Evolutionary conservation across 768 basidiomycete species (phyloP).

Genomic region (Leccinum boreale): DNA sequence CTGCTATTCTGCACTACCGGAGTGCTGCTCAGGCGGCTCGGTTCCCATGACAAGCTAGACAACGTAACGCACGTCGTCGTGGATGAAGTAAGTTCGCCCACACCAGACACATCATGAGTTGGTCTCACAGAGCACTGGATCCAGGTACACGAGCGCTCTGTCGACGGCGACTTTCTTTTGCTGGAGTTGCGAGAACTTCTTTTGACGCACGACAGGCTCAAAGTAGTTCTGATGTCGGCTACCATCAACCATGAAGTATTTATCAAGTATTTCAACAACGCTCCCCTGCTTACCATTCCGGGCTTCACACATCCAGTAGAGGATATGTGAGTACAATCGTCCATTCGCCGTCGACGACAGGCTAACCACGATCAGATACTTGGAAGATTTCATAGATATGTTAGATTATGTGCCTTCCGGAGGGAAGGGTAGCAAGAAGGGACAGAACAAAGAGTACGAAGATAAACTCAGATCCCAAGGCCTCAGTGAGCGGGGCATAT

Average conservation of each 20-base stretch:
- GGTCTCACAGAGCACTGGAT: not conserved
- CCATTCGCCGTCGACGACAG: not conserved
- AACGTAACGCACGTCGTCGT: conserved; percentile 83
- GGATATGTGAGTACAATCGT: conserved; percentile 51
- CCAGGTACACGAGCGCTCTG: conserved; percentile 87
- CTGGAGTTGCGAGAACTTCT: conserved; percentile 80
- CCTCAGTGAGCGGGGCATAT: conserved; percentile 47
- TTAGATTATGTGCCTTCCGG: conserved; percentile 54
- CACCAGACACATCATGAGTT: not conserved
- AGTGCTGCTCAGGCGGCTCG: conserved; percentile 78
- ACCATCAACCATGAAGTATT: conserved; percentile 92
- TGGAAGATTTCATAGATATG: conserved; percentile 71
- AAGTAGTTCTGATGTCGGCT: conserved; percentile 89
- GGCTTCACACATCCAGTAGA: conserved; percentile 77
- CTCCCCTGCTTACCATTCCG: conserved; percentile 81
- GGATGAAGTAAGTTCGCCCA: conserved; percentile 65
- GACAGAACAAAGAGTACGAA: conserved; percentile 38
- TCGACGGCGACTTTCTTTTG: conserved; percentile 87
- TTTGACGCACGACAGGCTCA: conserved; percentile 58
- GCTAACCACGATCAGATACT: conserved; percentile 50
- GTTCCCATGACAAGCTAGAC: conserved; percentile 66
- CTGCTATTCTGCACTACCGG: conserved; percentile 92
- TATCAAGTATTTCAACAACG: conserved; percentile 74
- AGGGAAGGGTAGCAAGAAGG: conserved; percentile 30
- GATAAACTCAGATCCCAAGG: conserved; percentile 50